Base-by-base conservation (phyloP, 306 rosid species). In the Quercus cerris region DNA sequence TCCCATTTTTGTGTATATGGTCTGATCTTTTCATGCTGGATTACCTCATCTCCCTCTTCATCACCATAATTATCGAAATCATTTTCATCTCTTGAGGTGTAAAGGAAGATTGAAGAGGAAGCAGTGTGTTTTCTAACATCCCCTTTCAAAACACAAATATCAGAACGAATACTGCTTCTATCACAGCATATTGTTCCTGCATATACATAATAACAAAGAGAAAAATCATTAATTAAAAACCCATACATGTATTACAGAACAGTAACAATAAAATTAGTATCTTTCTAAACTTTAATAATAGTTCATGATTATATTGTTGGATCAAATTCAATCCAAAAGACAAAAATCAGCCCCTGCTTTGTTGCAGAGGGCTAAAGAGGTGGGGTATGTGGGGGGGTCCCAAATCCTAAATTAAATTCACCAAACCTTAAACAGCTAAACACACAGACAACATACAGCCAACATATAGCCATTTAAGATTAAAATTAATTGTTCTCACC, bases 1-100 rank as follows among this genome's bases (percentile, higher is more conserved):
- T 96, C 99, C 99, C 99, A 96, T 87, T 96, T 96, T 73, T 98
- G 74, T 41, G 99, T 93, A 63, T 96, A 96, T 0, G 99, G 99
- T 80, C 77, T 96, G 75, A 96, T 80, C 84, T 73, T 91, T 75
- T 93, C 94, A 0, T 84, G 89, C 59, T 87, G 93, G 18, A 91
- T 78, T 35, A 81, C 79, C 75, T 66, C 75, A 12, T 52, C 67
- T 56, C 78, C 72, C 6, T 76, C 89, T 35, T 6, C 83, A 17
- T 81, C 78, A 14, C 57, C 84, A 25, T 28, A 44, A 5, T 33
- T 73, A 2, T 23, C 67, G 33, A 55, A 70, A 75, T 70, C 62
- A 70, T 58, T 70, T 38, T 30, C 30, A 82, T 73, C 85, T 28
- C 59, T 76, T 25, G 92, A 83, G 62, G 71, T 83, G 85, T 85